Evolutionary conservation across 169 alveolate genomes (phyloP), one percentile per base, ranked within the genome.

Genomic region (Plasmodium blacklocki): DNA sequence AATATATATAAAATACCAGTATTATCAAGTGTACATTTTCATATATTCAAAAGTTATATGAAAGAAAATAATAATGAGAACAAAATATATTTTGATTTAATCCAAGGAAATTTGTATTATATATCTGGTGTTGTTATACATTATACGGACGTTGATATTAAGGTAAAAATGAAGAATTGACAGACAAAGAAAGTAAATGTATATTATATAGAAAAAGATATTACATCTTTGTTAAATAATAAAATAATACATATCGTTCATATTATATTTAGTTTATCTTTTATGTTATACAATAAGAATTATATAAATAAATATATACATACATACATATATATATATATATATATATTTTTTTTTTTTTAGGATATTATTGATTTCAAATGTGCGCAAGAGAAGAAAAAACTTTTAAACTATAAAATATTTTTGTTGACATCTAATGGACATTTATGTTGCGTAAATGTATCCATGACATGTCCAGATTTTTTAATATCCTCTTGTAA

Each of bases 341-440:
- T 58, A 56, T 63, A 49, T 45, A 39, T 52, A 26, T 59, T 12
- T 58, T 1, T 59, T 58, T 59, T 45, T 39, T 49, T 56, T 7
- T 29, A 80, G 90, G 90, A 68, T 56, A 45, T 80, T 21, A n/a
- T 56, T 9, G 90, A 67, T 62, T 56, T 52, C 73, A 59, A 58
- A 21, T 67, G 64, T 26, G 50, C 54, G 8, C 83, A 62, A 47
- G 60, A 56, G 8, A 80, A 67, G 3, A 80, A 80, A 50, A 80
- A 68, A 29, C 18, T 52, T 54, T 19, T 80, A 26, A 54, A 47
- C 23, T 80, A 80, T 49, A 67, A 80, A 67, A 60, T 80, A 19
- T 80, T 80, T 68, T 62, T 80, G n/a, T 45, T 80, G 23, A 80
- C 90, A n/a, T 80, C 90, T 19, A 80, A 80, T 49, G 80, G 66